phyloP scores from a whole-genome alignment of 2,329 filamentous ascomycete genomes.

The Aureobasidium sp. region DNA sequence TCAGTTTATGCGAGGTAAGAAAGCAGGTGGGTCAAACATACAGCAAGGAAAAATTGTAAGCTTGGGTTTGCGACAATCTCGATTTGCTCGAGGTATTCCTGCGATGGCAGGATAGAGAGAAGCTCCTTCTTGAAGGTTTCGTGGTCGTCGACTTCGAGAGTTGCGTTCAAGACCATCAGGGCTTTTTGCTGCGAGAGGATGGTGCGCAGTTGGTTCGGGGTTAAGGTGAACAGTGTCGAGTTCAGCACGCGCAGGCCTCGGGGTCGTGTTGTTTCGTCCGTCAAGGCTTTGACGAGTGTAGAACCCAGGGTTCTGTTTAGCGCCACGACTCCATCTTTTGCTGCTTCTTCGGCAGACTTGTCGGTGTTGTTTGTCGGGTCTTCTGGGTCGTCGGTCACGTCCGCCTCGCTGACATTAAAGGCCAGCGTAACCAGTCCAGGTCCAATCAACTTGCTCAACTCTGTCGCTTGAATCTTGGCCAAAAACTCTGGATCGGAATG shows the following conservation, averaged over 20 bases:
- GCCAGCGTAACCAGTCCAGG: conserved; percentile 33
- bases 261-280: conserved; percentile 28
- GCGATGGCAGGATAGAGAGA: conserved; percentile 26
- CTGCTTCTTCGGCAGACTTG: conserved; percentile 24
- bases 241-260: conserved; percentile 33
- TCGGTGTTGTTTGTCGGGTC: conserved; percentile 21
- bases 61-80: conserved; percentile 35
- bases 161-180: conserved; percentile 34
- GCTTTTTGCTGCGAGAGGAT: conserved; percentile 32
- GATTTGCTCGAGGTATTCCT: conserved; percentile 33
- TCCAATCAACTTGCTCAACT: conserved; percentile 31
- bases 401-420: conserved; percentile 33
- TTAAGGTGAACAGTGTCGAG: conserved; percentile 37
- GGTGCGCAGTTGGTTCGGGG: conserved; percentile 27
- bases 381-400: conserved; percentile 23
- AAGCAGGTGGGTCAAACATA: conserved; percentile 20
- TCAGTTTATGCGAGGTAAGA: neutral
- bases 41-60: conserved; percentile 33
- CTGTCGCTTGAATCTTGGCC: conserved; percentile 32
- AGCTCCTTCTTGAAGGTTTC: conserved; percentile 31
- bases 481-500: conserved; percentile 39
- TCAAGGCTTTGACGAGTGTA: conserved; percentile 29
- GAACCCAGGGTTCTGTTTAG: conserved; percentile 28
- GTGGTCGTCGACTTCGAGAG: conserved; percentile 31
- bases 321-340: conserved; percentile 31